Evolutionary conservation across 345 rosid species (phyloP), one percentile per base, ranked within the genome.

Genomic region (Moricandia arvensis): DNA sequence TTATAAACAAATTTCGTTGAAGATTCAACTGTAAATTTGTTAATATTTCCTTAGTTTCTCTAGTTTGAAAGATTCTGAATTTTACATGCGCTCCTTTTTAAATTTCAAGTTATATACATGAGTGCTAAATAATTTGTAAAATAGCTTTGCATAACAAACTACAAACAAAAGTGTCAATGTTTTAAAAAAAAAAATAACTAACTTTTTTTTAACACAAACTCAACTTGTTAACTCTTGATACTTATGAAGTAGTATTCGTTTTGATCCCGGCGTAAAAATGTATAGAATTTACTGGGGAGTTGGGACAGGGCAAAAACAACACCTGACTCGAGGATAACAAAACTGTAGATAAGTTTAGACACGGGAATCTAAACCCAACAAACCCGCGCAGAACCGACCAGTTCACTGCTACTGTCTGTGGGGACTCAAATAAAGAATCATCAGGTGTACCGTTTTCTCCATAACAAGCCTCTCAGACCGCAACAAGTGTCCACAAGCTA

Each of bases 311-410:
- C 15, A 57, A 74, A 64, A 55, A 18, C 31, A 74, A 57, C 57
- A 65, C 17, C 6, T 45, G 62, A 11, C 41, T 31, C 24, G 64
- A 60, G 13, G 12, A 31, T 60, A 60, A 15, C 5, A 60, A 9
- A 15, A 31, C 41, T 31, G 41, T 60, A 60, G 26, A 60, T 17
- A 26, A 66, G 72, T 21, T 73, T 1, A 41, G 60, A 53, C 49
- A 47, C 51, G 72, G 55, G 27, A 45, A 26, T 18, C 59, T 5
- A 63, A 66, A 68, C 38, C 74, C 24, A 68, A 35, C 38, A 68
- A 59, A 66, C 54, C 53, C 53, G 15, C 57, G 55, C 15, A 68
- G 64, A 69, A 69, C 74, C 74, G 79, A 76, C 74, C 79, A 69
- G 79, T 69, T 76, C 34, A 53, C 74, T 69, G 64, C 58, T 53